Conservation (phyloP, 495 filamentous ascomycete genomes). For the Cercophora newfieldiana region DNA sequence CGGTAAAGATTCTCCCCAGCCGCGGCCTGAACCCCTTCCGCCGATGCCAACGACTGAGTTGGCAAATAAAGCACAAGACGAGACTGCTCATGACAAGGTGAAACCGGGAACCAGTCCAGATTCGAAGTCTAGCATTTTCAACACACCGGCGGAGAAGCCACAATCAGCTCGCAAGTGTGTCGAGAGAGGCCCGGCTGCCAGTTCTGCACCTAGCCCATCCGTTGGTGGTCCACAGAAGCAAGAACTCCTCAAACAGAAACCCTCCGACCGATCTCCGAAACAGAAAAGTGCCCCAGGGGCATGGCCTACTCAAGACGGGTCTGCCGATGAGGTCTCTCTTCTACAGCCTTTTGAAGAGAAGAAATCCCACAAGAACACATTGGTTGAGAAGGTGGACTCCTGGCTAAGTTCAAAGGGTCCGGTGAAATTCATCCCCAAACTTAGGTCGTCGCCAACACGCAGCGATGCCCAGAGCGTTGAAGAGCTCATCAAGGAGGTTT, state of each 20-base stretch:
- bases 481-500: not conserved
- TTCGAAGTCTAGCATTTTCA: not conserved
- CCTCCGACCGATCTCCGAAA: not conserved
- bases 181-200: not conserved
- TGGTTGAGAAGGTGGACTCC: not conserved
- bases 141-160: not conserved
- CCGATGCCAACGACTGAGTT: not conserved
- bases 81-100: not conserved
- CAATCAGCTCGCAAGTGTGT: too few species aligned
- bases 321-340: conserved; percentile 13
- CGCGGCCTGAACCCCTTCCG: not conserved
- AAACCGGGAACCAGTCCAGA: not conserved
- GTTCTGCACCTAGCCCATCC: not conserved
- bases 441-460: not conserved
- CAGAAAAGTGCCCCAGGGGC: not conserved
- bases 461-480: not conserved
- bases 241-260: not conserved
- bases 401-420: not conserved
- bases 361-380: not conserved
- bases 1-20: conserved; percentile 19
- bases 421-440: not conserved
- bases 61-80: not conserved
- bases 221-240: not conserved
- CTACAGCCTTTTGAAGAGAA: not conserved
- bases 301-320: not conserved